These are phyloP conservation scores for Actinomortierella wolfii DNA, from an alignment of 371 early-diverging fungal species.

Conservation along the genomic window DNA sequence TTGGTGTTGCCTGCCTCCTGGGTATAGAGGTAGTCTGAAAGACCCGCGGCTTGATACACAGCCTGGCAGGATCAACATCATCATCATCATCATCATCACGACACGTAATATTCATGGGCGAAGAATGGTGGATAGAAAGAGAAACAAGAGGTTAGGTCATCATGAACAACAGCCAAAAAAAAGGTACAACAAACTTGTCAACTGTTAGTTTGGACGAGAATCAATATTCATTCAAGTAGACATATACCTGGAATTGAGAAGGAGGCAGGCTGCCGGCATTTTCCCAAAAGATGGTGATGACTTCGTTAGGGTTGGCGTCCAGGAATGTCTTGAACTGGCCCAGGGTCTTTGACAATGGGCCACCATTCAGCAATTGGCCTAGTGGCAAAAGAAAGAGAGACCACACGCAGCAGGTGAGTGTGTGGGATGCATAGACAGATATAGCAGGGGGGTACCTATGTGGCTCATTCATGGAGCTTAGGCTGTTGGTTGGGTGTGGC, in stretches of 20 bases:
- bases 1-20: conserved; percentile 47
- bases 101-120: too few relatives aligned
- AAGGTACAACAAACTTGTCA: not conserved
- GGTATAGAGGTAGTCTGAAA: conserved; percentile 57
- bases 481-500: too few relatives aligned
- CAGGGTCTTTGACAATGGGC: conserved; percentile 57
- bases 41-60: conserved; percentile 60
- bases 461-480: too few relatives aligned
- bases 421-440: too few relatives aligned
- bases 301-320: conserved; percentile 67
- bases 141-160: too few relatives aligned
- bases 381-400: not conserved
- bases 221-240: too few relatives aligned
- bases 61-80: conserved; percentile 14
- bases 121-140: too few relatives aligned
- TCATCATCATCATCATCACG: too few relatives aligned
- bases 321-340: conserved; percentile 56
- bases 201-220: too few relatives aligned
- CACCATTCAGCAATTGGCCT: conserved; percentile 59
- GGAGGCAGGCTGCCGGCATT: conserved; percentile 59
- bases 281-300: conserved; percentile 76
- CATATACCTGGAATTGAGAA: conserved; percentile 50
- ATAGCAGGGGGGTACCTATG: not conserved
- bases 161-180: not conserved
- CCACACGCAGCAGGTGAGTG: not conserved